Base-by-base conservation (phyloP, 106 monocot genomes). In the Dendrobium officinale region DNA sequence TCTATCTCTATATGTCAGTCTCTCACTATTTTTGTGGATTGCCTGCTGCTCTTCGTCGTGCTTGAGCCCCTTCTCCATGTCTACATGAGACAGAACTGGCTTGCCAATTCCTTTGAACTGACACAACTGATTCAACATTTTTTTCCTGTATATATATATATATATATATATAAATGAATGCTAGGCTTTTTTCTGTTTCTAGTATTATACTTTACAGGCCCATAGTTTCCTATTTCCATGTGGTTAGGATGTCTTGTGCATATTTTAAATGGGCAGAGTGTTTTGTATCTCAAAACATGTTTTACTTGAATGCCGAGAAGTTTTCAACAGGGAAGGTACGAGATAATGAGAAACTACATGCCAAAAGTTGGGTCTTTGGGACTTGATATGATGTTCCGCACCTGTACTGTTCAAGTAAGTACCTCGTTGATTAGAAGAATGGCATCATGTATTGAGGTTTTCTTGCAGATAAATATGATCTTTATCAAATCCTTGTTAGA, bases 331-430 rank as follows among this genome's bases (percentile, higher is more conserved):
- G 99, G 95, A 88, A 91, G 99, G 67, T 95, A 99, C 76, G 88
- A 95, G 22, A 99, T 99, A 73, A 99, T 99, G 95, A 91, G 87
- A 78, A 95, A 95, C 68, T 99, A 99, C 84, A 95, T 99, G 95
- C 95, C 95, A 67, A 99, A 99, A 91, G 99, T 99, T 22, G 99
- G 99, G 73, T 87, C 95, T n/a, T 87, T 95, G 85, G 99, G 99
- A 67, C 84, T 93, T 66, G 95, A 99, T 85, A 95, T 93, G 99
- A 95, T 99, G 99, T 93, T 99, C 47, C 86, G 99, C 27, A 99
- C 99, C 41, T 99, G 99, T 81, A 99, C 99, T 20, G 95, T 95
- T 85, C 99, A 99, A 95, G 99, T 95, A 77, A 70, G 72, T 64
- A 64, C 11, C 9, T 79, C 26, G n/a, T 44, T 19, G 20, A 13